A percentile compares a stretch with the other conserved stretches of the same genome.
Evolutionary conservation across 2,329 filamentous ascomycete species (phyloP).

Genomic region (Neoascochyta sp.): DNA sequence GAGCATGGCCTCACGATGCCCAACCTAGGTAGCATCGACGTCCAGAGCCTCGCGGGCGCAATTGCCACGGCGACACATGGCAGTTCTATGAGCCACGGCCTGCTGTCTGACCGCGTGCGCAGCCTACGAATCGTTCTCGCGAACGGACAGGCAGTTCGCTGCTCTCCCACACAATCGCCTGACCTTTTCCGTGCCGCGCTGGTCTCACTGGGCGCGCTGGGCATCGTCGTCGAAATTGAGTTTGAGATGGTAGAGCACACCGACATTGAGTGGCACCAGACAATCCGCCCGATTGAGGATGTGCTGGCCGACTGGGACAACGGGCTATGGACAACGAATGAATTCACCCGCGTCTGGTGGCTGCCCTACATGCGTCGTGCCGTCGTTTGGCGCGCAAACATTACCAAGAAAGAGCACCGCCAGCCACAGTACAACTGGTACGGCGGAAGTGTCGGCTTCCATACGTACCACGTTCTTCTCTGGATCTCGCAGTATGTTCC

Average conservation of each 20-base stretch:
- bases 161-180: conserved; percentile 62
- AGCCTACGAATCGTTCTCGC: conserved; percentile 76
- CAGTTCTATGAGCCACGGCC: conserved; percentile 75
- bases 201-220: conserved; percentile 81
- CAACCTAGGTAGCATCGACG: conserved; percentile 90
- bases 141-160: conserved; percentile 69
- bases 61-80: conserved; percentile 94
- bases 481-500: conserved; percentile 76
- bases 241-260: conserved; percentile 76
- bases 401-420: conserved; percentile 60
- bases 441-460: conserved; percentile 75
- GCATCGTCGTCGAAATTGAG: conserved; percentile 86
- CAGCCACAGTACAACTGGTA: conserved; percentile 70
- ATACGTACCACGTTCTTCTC: conserved; percentile 88
- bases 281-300: conserved; percentile 64
- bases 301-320: conserved; percentile 69
- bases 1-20: conserved; percentile 76
- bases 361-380: conserved; percentile 86
- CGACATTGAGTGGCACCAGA: conserved; percentile 83
- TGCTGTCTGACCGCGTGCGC: conserved; percentile 75
- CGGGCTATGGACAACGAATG: conserved; percentile 74
- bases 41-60: conserved; percentile 87
- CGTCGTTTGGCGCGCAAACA: conserved; percentile 85
- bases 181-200: conserved; percentile 86
- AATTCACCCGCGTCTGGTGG: conserved; percentile 97